A percentile compares a stretch with the other conserved stretches of the same genome.
Evolutionary conservation across 768 basidiomycete genomes (phyloP).

Genomic region (Kwoniella mangroviensis): DNA sequence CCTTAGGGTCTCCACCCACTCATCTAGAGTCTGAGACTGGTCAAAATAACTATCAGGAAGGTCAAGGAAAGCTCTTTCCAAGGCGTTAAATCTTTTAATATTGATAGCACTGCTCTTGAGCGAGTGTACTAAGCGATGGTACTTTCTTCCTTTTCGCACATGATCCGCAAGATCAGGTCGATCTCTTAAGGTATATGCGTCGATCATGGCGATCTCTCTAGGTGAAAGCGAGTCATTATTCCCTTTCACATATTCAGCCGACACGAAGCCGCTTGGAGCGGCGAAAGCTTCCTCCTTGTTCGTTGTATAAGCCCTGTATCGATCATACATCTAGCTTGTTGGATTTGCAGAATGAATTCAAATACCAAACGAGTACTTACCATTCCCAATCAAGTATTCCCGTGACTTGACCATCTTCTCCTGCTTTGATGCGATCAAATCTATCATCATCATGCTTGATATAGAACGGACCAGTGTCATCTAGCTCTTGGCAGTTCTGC

Average conservation of each 20-base stretch:
- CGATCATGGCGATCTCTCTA: not conserved
- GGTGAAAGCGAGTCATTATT: not conserved
- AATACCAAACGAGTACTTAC: not conserved
- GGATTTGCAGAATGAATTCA: too few species aligned
- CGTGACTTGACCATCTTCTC: conserved; percentile 34
- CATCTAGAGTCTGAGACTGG: conserved; percentile 7
- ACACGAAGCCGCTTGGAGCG: not conserved
- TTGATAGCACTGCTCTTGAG: not conserved
- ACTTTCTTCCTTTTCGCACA: conserved; percentile 9
- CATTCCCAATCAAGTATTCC: conserved; percentile 56
- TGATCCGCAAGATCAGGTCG: conserved; percentile 3
- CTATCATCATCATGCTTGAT: conserved; percentile 39
- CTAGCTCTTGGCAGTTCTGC: conserved; percentile 3
- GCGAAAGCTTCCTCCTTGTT: conserved; percentile 23
- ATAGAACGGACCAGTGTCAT: conserved; percentile 22
- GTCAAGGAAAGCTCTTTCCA: conserved; percentile 2
- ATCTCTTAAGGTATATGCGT: not conserved
- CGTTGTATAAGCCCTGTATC: conserved; percentile 14
- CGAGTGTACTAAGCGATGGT: not conserved
- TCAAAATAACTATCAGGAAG: not conserved
- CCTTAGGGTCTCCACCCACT: conserved; percentile 8
- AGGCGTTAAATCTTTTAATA: not conserved
- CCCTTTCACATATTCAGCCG: not conserved
- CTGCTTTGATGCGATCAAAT: conserved; percentile 47
- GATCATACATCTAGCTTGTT: too few species aligned